Evolutionary conservation across 2,329 filamentous ascomycete genomes (phyloP).

Genomic region (Podosphaera fusca): DNA sequence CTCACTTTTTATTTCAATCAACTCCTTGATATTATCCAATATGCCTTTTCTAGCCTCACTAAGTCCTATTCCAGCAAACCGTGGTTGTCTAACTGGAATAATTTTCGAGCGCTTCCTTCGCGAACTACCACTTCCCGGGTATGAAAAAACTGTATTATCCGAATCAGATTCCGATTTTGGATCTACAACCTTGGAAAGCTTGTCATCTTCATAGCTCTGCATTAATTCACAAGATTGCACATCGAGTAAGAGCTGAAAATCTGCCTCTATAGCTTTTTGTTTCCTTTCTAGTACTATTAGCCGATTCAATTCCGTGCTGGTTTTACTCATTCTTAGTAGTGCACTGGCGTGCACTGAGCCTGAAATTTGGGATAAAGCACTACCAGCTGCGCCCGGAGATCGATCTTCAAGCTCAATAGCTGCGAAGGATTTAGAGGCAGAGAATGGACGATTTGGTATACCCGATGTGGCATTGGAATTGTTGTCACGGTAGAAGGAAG

Average conservation of each 20-base stretch:
- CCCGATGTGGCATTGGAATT: not conserved
- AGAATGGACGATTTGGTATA: not conserved
- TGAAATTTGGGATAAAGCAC: not conserved
- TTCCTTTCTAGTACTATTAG: slow-evolving; percentile 19
- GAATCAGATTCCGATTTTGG: slow-evolving; percentile 8
- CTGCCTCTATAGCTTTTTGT: slow-evolving; percentile 29
- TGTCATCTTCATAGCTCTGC: slow-evolving; percentile 11
- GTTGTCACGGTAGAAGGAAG: not conserved
- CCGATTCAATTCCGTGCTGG: not conserved
- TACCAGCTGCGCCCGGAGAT: not conserved
- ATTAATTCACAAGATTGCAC: slow-evolving; percentile 28
- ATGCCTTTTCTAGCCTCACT: slow-evolving; percentile 41
- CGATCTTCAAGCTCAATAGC: not conserved
- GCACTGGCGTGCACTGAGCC: not conserved
- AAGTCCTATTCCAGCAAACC: slow-evolving; percentile 28
- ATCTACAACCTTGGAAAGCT: slow-evolving; percentile 16
- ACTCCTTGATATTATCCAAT: slow-evolving; percentile 34
- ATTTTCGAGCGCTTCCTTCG: slow-evolving; percentile 17
- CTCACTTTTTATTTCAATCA: slow-evolving; percentile 43
- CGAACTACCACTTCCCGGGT: slow-evolving; percentile 5
- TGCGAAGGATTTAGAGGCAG: not conserved
- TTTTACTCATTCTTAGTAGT: not conserved
- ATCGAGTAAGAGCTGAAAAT: slow-evolving; percentile 34
- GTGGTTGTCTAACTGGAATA: slow-evolving; percentile 37
- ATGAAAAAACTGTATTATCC: not conserved